Evolutionary conservation across 2,329 filamentous ascomycete genomes (phyloP).

Genomic region (Epichloe gansuensis): DNA sequence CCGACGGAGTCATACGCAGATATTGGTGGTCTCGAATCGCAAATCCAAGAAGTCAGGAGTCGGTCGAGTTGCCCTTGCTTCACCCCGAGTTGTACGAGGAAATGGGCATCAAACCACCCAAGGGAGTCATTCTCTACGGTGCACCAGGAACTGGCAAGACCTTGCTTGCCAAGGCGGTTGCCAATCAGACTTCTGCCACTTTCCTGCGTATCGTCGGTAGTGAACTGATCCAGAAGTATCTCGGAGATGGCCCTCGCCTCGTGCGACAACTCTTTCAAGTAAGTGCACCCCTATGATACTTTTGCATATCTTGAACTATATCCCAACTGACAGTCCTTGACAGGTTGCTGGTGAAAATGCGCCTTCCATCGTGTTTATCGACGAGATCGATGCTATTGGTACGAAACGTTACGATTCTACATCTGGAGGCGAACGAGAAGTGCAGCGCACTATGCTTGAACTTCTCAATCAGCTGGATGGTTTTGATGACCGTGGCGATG

Average conservation of each 20-base stretch:
- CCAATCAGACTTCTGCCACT: slow-evolving; percentile 96
- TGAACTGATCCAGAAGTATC: slow-evolving; percentile 96
- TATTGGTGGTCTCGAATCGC: slow-evolving; percentile 87
- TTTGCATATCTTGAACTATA: background rate
- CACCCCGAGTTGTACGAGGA: slow-evolving; percentile 98
- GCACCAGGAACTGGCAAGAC: slow-evolving; percentile 96
- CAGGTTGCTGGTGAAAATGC: slow-evolving; percentile 89
- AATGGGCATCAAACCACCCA: slow-evolving; percentile 99
- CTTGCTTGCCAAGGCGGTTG: slow-evolving; percentile 87
- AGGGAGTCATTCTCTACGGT: slow-evolving; percentile 98
- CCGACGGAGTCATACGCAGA: slow-evolving; percentile 97
- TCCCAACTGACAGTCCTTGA: slow-evolving; percentile 3
- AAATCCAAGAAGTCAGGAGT: slow-evolving; percentile 98
- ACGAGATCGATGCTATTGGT: slow-evolving; percentile 97
- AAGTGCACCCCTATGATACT: slow-evolving; percentile 13
- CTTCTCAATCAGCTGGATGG: slow-evolving; percentile 96
- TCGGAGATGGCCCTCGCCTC: slow-evolving; percentile 87
- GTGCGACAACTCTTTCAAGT: slow-evolving; percentile 92
- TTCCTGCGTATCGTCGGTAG: slow-evolving; percentile 96
- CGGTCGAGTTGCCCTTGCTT: slow-evolving; percentile 85
- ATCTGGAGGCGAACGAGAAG: slow-evolving; percentile 90
- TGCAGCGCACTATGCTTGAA: slow-evolving; percentile 97
- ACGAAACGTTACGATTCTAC: slow-evolving; percentile 98
- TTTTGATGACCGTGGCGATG: slow-evolving; percentile 95
- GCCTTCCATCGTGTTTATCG: slow-evolving; percentile 96